Evolutionary conservation across 768 basidiomycete genomes (phyloP).

Genomic region (Suillus luteus): DNA sequence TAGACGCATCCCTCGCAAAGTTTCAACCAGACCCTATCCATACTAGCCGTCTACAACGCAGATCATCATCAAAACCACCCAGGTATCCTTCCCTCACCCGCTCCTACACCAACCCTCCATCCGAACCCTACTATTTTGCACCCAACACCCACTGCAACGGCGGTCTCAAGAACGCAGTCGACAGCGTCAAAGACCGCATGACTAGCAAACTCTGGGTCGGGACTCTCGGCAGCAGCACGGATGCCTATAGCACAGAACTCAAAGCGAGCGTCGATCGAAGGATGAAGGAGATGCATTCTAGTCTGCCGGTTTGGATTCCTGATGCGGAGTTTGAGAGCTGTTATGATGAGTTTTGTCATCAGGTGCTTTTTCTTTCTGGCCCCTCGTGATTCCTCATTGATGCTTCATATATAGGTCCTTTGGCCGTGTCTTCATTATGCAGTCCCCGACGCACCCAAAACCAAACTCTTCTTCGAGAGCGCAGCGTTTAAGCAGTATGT

Average conservation of each 20-base stretch:
- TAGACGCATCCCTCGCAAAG: slow-evolving; percentile 42
- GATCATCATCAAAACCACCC: slow-evolving; percentile 49
- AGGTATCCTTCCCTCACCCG: slow-evolving; percentile 23
- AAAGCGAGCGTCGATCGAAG: slow-evolving; percentile 56
- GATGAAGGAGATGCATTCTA: slow-evolving; percentile 42
- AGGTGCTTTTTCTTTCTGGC: slow-evolving; percentile 39
- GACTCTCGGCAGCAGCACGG: slow-evolving; percentile 72
- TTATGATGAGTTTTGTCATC: slow-evolving; percentile 89
- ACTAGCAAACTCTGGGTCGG: slow-evolving; percentile 65
- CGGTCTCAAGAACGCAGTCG: slow-evolving; percentile 80
- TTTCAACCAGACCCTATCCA: slow-evolving; percentile 48
- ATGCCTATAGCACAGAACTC: slow-evolving; percentile 58
- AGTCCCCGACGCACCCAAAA: slow-evolving; percentile 85
- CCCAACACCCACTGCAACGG: slow-evolving; percentile 80
- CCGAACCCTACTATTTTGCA: slow-evolving; percentile 46
- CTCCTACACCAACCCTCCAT: slow-evolving; percentile 28
- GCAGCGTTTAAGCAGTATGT: slow-evolving; percentile 84
- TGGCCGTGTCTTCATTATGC: slow-evolving; percentile 90
- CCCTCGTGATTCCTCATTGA: slow-evolving; percentile 19
- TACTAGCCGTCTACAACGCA: slow-evolving; percentile 47
- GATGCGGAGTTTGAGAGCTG: slow-evolving; percentile 76
- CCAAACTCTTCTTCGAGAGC: slow-evolving; percentile 77
- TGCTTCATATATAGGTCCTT: slow-evolving; percentile 48
- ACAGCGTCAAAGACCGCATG: slow-evolving; percentile 59
- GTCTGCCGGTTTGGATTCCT: slow-evolving; percentile 76